Conservation (phyloP, 164 flowering plant genomes). For the Vitis riparia region DNA sequence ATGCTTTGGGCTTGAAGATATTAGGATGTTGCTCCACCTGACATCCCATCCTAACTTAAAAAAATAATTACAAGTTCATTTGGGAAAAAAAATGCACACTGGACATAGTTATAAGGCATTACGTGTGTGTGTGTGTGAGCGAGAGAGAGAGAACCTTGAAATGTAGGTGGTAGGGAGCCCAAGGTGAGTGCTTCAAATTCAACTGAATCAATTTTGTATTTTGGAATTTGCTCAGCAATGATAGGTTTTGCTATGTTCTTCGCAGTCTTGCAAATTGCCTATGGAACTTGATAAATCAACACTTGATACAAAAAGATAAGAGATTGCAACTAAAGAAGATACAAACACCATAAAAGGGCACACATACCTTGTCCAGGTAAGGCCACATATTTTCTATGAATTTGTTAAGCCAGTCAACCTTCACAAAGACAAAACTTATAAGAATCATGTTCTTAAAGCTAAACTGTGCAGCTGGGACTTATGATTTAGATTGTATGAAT, state of each 20-base stretch:
- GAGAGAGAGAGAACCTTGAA: conserved; percentile 62
- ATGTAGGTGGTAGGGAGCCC: conserved; percentile 90
- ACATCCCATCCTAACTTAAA: no score
- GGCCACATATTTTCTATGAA: conserved; percentile 90
- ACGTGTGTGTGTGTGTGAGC: background rate
- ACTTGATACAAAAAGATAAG: background rate
- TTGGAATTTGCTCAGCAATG: conserved; percentile 91
- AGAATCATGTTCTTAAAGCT: background rate
- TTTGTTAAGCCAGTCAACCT: conserved; percentile 98
- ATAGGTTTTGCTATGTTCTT: conserved; percentile 83
- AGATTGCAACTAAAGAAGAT: background rate
- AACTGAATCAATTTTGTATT: conserved; percentile 89
- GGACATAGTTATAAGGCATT: background rate
- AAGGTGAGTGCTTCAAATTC: conserved; percentile 83
- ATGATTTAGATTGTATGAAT: background rate
- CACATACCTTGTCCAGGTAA: conserved; percentile 81
- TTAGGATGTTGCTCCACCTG: no score
- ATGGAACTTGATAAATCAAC: conserved; percentile 7
- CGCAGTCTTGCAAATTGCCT: conserved; percentile 94
- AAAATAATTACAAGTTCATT: background rate
- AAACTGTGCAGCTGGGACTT: background rate
- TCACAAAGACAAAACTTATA: conserved; percentile 10
- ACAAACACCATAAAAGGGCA: background rate
- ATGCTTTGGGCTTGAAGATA: no score
- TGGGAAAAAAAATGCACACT: background rate